Conservation (phyloP, 371 early-diverging fungal genomes). For the Apophysomyces ossiformis region DNA sequence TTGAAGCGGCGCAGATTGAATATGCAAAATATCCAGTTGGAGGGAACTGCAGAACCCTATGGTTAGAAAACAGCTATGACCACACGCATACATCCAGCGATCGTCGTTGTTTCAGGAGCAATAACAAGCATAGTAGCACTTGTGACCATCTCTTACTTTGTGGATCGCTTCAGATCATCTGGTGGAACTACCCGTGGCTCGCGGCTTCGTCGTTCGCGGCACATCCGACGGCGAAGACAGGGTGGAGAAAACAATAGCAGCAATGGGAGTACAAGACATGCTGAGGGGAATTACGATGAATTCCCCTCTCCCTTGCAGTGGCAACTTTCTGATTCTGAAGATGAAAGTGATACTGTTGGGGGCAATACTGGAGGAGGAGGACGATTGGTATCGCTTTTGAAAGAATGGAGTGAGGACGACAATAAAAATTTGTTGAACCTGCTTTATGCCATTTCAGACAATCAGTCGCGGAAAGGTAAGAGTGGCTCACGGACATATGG, state of each 20-base stretch:
- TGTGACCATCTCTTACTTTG: slow-evolving; percentile 10
- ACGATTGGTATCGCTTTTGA: slow-evolving; percentile 28
- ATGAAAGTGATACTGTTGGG: slow-evolving; percentile 22
- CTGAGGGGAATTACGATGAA: slow-evolving; percentile 9
- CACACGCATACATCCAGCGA: not conserved
- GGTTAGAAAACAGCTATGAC: not conserved
- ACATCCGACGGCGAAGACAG: slow-evolving; percentile 38
- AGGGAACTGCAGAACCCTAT: no score
- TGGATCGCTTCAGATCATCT: slow-evolving; percentile 6
- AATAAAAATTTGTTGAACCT: slow-evolving; percentile 72
- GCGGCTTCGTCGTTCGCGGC: slow-evolving; percentile 37
- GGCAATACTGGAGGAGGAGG: slow-evolving; percentile 17
- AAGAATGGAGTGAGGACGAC: slow-evolving; percentile 58
- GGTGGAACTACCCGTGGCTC: slow-evolving; percentile 11
- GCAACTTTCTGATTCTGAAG: slow-evolving; percentile 32
- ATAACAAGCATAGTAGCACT: slow-evolving; percentile 21
- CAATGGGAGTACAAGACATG: slow-evolving; percentile 13
- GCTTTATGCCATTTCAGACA: slow-evolving; percentile 87
- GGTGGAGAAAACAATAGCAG: slow-evolving; percentile 15
- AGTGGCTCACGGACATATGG: not conserved
- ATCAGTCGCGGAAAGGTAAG: slow-evolving; percentile 84
- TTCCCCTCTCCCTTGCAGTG: slow-evolving; percentile 3
- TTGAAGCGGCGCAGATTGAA: no score
- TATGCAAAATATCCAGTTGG: no score
- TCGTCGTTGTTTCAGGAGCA: slow-evolving; percentile 18